A percentile compares a stretch with the other conserved stretches of the same genome.
These are phyloP conservation scores for Syzygium aqueum DNA, from an alignment of 345 rosid species.

Conservation along the genomic window DNA sequence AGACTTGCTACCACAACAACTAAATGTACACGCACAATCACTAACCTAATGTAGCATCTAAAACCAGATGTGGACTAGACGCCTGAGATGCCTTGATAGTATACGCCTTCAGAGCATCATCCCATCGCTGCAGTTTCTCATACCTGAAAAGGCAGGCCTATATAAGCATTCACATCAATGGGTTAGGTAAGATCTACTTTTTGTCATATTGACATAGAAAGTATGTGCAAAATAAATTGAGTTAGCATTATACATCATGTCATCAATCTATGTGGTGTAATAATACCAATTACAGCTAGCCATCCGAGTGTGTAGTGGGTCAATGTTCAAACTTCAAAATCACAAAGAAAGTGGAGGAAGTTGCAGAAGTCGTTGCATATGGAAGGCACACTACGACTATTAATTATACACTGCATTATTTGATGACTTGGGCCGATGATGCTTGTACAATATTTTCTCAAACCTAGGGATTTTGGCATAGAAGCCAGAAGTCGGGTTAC, in stretches of 20 bases:
- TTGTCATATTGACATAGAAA: background rate
- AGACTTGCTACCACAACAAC: background rate
- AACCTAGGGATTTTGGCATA: background rate
- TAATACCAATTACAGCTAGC: background rate
- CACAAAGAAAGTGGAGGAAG: background rate
- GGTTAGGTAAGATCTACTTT: background rate
- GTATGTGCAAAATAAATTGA: background rate
- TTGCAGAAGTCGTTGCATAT: background rate
- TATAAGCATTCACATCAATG: background rate
- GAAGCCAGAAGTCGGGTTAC: background rate
- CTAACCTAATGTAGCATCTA: conserved; percentile 90
- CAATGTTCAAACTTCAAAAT: background rate
- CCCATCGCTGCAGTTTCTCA: conserved; percentile 99
- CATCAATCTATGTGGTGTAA: background rate
- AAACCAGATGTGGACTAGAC: conserved; percentile 59
- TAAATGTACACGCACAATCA: background rate
- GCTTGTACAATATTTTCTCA: background rate
- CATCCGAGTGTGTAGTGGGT: background rate
- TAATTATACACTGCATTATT: background rate
- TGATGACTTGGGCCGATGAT: background rate
- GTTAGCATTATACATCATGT: background rate
- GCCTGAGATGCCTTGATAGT: conserved; percentile 79
- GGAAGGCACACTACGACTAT: background rate
- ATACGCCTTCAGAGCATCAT: conserved; percentile 97
- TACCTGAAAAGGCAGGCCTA: conserved; percentile 44